A percentile compares a stretch with the other conserved stretches of the same genome.
phyloP scores from a whole-genome alignment of 2,329 filamentous ascomycete genomes.

The Diaporthe longicolla region DNA sequence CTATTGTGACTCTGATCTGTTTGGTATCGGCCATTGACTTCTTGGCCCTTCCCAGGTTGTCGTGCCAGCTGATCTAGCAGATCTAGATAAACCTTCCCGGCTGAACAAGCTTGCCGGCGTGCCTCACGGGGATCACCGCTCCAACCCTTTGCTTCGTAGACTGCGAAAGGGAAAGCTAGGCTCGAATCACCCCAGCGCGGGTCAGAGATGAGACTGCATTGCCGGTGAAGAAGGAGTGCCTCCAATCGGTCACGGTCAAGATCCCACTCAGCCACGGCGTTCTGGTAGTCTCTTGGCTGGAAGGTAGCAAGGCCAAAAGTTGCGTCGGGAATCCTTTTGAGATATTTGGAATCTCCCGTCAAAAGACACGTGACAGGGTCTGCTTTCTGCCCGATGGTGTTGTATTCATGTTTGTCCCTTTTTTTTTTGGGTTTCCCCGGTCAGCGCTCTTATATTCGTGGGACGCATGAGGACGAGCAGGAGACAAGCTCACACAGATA shows the following conservation, averaged over 20 bases:
- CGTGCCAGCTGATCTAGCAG: not conserved
- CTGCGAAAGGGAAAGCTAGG: not conserved
- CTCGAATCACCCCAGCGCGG: not conserved
- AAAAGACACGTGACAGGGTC: not conserved
- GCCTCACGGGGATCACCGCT: not conserved
- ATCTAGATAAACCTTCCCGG: not conserved
- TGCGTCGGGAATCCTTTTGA: conserved; percentile 1
- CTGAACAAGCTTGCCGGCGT: not conserved
- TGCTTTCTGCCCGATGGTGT: not conserved
- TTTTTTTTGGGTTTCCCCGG: not conserved
- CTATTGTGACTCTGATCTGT: conserved; percentile 3
- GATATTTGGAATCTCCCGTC: not conserved
- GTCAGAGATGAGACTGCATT: conserved; percentile 4
- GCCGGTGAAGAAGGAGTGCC: not conserved
- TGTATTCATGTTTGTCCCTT: conserved; percentile 6
- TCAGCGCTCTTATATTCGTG: not conserved
- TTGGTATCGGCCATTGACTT: not conserved
- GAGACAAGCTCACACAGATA: not conserved
- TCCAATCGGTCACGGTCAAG: conserved; percentile 1
- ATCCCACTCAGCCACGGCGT: not conserved
- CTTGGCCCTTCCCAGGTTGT: not conserved
- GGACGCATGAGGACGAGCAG: not conserved
- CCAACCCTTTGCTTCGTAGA: not conserved
- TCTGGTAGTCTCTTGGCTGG: conserved; percentile 6
- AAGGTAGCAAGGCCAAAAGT: conserved; percentile 1